Conservation (phyloP, 495 filamentous ascomycete genomes). For the Pseudevernia furfuracea region DNA sequence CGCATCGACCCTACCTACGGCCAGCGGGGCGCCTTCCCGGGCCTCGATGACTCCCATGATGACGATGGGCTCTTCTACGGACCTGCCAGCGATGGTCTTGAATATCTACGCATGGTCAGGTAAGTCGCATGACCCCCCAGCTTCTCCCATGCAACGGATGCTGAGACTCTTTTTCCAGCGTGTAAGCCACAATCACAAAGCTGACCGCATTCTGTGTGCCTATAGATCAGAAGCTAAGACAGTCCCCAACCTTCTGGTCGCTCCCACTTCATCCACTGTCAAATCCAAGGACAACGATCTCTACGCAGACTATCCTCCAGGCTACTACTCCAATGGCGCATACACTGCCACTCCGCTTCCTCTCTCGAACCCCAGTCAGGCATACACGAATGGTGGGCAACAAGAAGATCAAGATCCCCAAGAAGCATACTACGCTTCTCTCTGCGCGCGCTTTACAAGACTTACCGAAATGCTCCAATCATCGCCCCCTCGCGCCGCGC, state of each 20-base stretch:
- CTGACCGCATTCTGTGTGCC: conserved; percentile 34
- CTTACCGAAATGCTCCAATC: conserved; percentile 52
- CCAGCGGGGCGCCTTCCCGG: conserved; percentile 70
- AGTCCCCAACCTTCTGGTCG: conserved; percentile 59
- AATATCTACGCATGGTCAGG: conserved; percentile 76
- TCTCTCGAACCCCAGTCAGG: conserved; percentile 5
- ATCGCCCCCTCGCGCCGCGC: conserved; percentile 38
- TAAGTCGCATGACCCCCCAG: conserved; percentile 38
- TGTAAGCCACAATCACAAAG: conserved; percentile 11
- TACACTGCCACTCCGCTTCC: conserved; percentile 44
- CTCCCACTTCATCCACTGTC: conserved; percentile 42
- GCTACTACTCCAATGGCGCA: conserved; percentile 64
- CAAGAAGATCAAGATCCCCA: conserved; percentile 44
- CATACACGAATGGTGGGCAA: conserved; percentile 21
- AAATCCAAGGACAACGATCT: conserved; percentile 35
- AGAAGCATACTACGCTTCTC: conserved; percentile 52
- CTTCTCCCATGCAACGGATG: neutral
- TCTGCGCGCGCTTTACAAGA: conserved; percentile 51
- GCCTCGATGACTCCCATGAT: conserved; percentile 48
- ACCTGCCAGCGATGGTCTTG: conserved; percentile 53
- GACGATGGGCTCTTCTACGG: conserved; percentile 46
- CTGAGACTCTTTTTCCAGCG: conserved; percentile 14
- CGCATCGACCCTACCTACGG: conserved; percentile 61
- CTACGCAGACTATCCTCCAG: conserved; percentile 30
- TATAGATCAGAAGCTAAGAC: conserved; percentile 62